These are phyloP conservation scores for Backusella morwellensis DNA, from an alignment of 192 early-diverging fungal species.

Conservation along the genomic window DNA sequence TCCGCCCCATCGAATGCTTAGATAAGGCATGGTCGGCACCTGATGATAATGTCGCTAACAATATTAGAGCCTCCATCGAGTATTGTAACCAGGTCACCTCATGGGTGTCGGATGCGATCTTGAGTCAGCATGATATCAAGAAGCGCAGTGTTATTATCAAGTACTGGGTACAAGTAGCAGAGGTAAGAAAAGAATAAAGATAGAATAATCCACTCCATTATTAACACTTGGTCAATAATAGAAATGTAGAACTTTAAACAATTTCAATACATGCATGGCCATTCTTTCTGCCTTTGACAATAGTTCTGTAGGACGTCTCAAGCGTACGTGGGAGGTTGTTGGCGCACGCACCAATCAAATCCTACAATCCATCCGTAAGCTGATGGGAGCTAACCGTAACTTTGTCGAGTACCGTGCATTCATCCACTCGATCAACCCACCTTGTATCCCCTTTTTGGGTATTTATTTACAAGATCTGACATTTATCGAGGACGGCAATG, in stretches of 20 bases:
- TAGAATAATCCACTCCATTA: background rate
- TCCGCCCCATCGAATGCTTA: slow-evolving; percentile 86
- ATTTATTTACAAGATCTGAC: slow-evolving; percentile 86
- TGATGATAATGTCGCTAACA: slow-evolving; percentile 63
- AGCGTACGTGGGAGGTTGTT: slow-evolving; percentile 82
- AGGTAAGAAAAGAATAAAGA: slow-evolving; percentile 34
- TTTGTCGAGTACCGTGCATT: slow-evolving; percentile 80
- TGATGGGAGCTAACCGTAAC: slow-evolving; percentile 82
- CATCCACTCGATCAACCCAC: slow-evolving; percentile 78
- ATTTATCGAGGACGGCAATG: slow-evolving; percentile 89
- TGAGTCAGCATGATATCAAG: slow-evolving; percentile 80
- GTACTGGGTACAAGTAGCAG: slow-evolving; percentile 80
- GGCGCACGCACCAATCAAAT: slow-evolving; percentile 51
- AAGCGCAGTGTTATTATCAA: slow-evolving; percentile 73
- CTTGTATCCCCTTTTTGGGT: slow-evolving; percentile 82
- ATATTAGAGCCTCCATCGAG: slow-evolving; percentile 85
- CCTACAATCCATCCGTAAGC: slow-evolving; percentile 61
- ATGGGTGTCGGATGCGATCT: slow-evolving; percentile 84
- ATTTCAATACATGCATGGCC: slow-evolving; percentile 89
- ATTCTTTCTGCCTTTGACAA: slow-evolving; percentile 85
- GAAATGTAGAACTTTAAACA: slow-evolving; percentile 78
- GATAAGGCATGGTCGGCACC: slow-evolving; percentile 80
- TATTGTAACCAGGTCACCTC: slow-evolving; percentile 80
- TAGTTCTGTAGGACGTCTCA: slow-evolving; percentile 84
- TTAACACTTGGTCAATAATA: slow-evolving; percentile 7